Percentiles rank a stretch among this genome's conserved stretches.
phyloP scores from a whole-genome alignment of 1,139 yeast genomes.

The Groenewaldozyma sp. region DNA sequence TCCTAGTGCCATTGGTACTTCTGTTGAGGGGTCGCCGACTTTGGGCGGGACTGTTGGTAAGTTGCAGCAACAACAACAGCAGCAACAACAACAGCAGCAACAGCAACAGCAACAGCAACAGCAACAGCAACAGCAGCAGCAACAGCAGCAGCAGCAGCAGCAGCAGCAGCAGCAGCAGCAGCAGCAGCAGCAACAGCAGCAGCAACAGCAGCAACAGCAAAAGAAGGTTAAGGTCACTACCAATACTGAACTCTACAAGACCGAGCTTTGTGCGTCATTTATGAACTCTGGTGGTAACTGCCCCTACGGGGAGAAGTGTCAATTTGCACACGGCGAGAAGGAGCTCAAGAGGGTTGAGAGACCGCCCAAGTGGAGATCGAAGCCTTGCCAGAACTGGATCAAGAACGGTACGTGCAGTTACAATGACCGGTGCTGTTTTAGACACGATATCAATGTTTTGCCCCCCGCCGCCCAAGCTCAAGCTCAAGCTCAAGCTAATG shows the following conservation, averaged over 20 bases:
- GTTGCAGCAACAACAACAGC: not conserved
- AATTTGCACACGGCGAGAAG: constrained; percentile 82
- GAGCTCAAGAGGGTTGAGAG: constrained; percentile 69
- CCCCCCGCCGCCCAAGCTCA: too few species aligned
- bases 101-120: constrained; percentile 3
- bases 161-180: constrained; percentile 1
- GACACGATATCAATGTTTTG: too few species aligned
- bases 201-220: constrained; percentile 6
- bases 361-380: constrained; percentile 83
- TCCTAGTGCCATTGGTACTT: too few species aligned
- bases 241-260: constrained; percentile 73
- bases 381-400: constrained; percentile 84
- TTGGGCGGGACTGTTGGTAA: too few species aligned
- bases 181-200: constrained; percentile 7
- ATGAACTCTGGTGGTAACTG: constrained; percentile 60
- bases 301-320: constrained; percentile 87
- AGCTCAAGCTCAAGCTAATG: too few species aligned
- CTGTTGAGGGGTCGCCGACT: too few species aligned
- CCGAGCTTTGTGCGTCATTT: constrained; percentile 79
- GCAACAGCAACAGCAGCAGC: constrained; percentile 4
- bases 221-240: constrained; percentile 31
- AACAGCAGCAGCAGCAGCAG: not conserved
- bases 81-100: constrained; percentile 2
- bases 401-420: constrained; percentile 77
- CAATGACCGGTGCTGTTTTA: constrained; percentile 87